A percentile compares a stretch with the other conserved stretches of the same genome.
These are phyloP conservation scores for Aquilaria agallochum DNA, from an alignment of 441 rosid genomes.

Conservation along the genomic window DNA sequence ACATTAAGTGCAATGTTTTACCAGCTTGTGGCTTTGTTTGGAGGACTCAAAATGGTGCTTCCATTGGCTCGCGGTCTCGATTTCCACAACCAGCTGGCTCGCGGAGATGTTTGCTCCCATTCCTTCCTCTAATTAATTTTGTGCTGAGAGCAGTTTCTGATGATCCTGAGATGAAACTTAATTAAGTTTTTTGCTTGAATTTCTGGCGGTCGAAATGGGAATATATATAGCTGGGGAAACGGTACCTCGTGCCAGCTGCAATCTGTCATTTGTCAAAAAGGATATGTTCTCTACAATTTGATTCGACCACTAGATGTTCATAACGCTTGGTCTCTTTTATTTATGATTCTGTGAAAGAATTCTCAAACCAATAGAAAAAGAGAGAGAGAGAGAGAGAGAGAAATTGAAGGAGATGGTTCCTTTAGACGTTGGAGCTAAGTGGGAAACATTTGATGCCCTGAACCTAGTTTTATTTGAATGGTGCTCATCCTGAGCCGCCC, in stretches of 20 bases:
- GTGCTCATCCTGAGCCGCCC: background rate
- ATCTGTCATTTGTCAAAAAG: background rate
- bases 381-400: background rate
- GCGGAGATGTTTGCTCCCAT: constrained; percentile 35
- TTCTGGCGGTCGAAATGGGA: background rate
- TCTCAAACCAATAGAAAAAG: too few species aligned
- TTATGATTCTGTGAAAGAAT: too few species aligned
- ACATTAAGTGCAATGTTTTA: constrained; percentile 7
- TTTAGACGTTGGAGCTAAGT: too few species aligned
- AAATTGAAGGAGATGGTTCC: background rate
- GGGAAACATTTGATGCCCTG: background rate
- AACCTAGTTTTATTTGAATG: background rate
- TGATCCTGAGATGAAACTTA: constrained; percentile 1
- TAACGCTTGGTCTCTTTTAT: background rate
- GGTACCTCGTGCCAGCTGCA: background rate
- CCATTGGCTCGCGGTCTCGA: constrained; percentile 58
- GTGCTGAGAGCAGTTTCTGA: background rate
- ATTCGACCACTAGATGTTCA: background rate
- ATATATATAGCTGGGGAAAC: constrained; percentile 1
- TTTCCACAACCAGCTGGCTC: constrained; percentile 25
- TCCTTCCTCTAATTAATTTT: background rate
- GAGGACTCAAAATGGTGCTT: constrained; percentile 48
- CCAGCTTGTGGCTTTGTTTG: constrained; percentile 53
- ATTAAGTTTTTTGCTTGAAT: background rate
- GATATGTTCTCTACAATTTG: background rate